Base-by-base conservation (phyloP, 257 asterid species). In the Solanum okadae region DNA sequence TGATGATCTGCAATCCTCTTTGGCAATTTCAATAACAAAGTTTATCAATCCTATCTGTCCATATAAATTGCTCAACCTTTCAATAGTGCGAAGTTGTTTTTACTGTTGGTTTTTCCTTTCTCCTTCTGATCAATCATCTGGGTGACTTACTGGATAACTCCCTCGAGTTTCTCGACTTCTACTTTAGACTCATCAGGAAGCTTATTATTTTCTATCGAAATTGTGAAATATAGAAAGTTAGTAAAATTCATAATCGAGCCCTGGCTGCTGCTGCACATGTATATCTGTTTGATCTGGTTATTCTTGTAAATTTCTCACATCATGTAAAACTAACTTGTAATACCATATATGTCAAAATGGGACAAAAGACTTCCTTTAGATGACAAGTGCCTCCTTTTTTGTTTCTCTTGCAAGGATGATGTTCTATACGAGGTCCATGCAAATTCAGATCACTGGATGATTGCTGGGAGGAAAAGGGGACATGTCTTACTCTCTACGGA, bases 401-500 rank as follows among this genome's bases (percentile, higher is more conserved):
- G 23, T 56, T 56, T 56, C 46, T 42, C 86, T 83, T 86, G 85
- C 83, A 46, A 95, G 98, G 98, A 94, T 52, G 99, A 95, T 90
- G 97, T 97, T 72, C 88, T 97, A 68, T 97, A 94, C 84, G 99
- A 97, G 92, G 95, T 97, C 86, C 93, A 91, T 86, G 94, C 94
- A 75, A 96, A 93, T 90, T 86, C 96, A 33, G 98, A 94, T 90
- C 96, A 94, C 93, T 97, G 99, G 99, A 97, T 97, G 99, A 91
- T 96, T 89, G 99, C 99, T 75, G 99, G 99, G 88, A 92, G 98
- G 88, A 97, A 96, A 92, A 91, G 98, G 88, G 99, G 99, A 71
- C 94, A 95, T 84, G 91, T 90, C 4, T 86, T 94, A 20, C 99
- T 97, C 89, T 93, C 99, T 85, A 87, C 93, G 14, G 91, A 95